Evolutionary conservation across 805 yeast species (phyloP).

Genomic region (Pichia heedii): DNA sequence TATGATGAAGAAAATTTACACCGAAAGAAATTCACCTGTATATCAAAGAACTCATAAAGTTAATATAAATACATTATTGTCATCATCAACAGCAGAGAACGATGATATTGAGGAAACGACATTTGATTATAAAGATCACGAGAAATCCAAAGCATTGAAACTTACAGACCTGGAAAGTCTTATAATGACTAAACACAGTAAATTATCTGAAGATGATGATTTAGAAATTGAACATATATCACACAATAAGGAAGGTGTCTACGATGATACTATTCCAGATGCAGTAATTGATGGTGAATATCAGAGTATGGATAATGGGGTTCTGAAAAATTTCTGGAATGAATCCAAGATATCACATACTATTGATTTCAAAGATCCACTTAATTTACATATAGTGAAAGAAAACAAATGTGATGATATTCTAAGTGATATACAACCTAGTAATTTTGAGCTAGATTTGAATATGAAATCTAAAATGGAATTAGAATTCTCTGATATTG

Average conservation of each 20-base stretch:
- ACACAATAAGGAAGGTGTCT: slow-evolving; percentile 6
- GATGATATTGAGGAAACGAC: slow-evolving; percentile 6
- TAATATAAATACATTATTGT: slow-evolving; percentile 2
- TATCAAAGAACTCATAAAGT: slow-evolving; percentile 14
- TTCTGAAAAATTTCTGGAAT: slow-evolving; percentile 22
- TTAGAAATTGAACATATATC: slow-evolving; percentile 39
- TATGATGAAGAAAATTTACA: slow-evolving; percentile 23
- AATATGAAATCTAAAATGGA: slow-evolving; percentile 8
- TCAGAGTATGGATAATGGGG: slow-evolving; percentile 29
- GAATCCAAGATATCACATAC: not conserved
- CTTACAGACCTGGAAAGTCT: slow-evolving; percentile 1
- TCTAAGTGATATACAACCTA: not conserved
- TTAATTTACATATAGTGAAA: slow-evolving; percentile 10
- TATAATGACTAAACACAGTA: not conserved
- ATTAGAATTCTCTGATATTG: slow-evolving; percentile 20
- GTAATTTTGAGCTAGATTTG: not conserved
- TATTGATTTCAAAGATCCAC: slow-evolving; percentile 18
- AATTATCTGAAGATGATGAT: slow-evolving; percentile 25
- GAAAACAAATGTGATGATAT: slow-evolving; percentile 1
- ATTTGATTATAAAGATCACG: slow-evolving; percentile 6
- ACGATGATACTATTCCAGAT: slow-evolving; percentile 11
- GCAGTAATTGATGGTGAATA: slow-evolving; percentile 37
- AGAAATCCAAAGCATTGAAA: not conserved
- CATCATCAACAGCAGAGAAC: slow-evolving; percentile 6
- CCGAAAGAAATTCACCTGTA: slow-evolving; percentile 25